Conservation (phyloP, 2,329 filamentous ascomycete species). For the Cylindrodendrum hubeiense region DNA sequence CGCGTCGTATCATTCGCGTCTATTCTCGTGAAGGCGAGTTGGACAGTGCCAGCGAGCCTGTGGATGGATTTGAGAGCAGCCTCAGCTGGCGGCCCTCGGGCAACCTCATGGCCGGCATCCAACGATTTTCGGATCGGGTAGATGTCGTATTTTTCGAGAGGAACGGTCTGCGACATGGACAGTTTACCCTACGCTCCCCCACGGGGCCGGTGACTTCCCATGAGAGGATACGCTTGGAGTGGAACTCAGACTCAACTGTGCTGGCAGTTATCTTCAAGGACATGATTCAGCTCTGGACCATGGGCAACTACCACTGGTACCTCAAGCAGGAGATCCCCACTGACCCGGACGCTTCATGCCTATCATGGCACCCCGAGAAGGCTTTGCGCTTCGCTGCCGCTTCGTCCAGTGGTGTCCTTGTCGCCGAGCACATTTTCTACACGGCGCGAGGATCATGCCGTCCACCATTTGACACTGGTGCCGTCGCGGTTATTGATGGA, state of each 20-base stretch:
- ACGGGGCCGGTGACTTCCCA: constrained; percentile 68
- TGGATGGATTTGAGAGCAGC: constrained; percentile 88
- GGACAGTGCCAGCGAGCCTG: constrained; percentile 94
- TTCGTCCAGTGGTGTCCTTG: constrained; percentile 63
- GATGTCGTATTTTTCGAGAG: constrained; percentile 96
- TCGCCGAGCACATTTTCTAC: constrained; percentile 76
- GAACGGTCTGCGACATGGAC: constrained; percentile 95
- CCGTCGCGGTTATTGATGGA: constrained; percentile 88
- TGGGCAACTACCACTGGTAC: constrained; percentile 98
- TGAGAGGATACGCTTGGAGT: constrained; percentile 75
- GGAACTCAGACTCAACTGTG: constrained; percentile 94
- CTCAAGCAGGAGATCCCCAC: constrained; percentile 87
- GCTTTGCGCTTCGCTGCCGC: constrained; percentile 75
- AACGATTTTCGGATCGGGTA: constrained; percentile 75
- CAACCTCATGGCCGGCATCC: constrained; percentile 90
- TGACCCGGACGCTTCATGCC: constrained; percentile 45
- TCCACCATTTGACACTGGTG: constrained; percentile 81
- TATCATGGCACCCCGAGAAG: constrained; percentile 90
- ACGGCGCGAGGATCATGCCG: constrained; percentile 76
- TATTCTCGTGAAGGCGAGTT: constrained; percentile 91
- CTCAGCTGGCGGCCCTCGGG: constrained; percentile 93
- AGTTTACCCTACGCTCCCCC: constrained; percentile 83
- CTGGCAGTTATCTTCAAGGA: constrained; percentile 83
- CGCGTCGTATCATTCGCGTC: constrained; percentile 85
- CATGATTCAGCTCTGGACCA: constrained; percentile 93